Base-by-base conservation (phyloP, 257 asterid species). In the Craterostigma plantagineum region DNA sequence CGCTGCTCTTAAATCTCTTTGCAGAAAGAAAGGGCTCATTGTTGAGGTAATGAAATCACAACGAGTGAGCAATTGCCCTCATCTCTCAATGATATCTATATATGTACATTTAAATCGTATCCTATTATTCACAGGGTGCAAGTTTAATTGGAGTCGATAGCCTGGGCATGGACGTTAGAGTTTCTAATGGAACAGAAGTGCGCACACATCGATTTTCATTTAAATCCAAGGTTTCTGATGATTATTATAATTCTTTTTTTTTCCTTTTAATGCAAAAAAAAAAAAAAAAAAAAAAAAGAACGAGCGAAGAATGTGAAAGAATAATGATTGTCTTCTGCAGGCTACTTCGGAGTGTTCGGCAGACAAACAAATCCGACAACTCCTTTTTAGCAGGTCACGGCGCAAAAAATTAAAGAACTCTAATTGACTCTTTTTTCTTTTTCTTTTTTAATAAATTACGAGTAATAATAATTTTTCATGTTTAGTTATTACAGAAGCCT, bases 141-240 rank as follows among this genome's bases (percentile, higher is more conserved):
- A 62, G 58, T 49, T 63, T 80, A 52, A 66, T 80, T 46, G 93
- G 91, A 53, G 79, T 80, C 16, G 93, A 80, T 67, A 76, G 82
- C 64, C 82, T 73, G 35, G 93, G 91, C 61, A 56, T 80, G 59
- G 93, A 80, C 11, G 93, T 80, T 34, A 59, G 91, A 63, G 70
- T 73, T 61, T 72, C 61, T 48, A 57, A 51, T 0, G 91, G 91
- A 50, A 59, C 77, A 16, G 79, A 80, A 80, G 85, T 73, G 33
- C 44, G 63, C 11, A 80, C 93, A 0, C 81, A 68, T 62, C 93
- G 91, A 35, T 80, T 80, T 53, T 57, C 91, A 40, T 80, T 80
- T 68, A 80, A 73, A 73, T 53, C 52, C 59, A 48, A 65, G 85
- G 93, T 80, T 56, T 66, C 83, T 45, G n/a, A 17, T 27, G n/a